These are phyloP conservation scores for Ceratorhiza oryzae-sativae DNA, from an alignment of 1,284 basidiomycete species.

Conservation along the genomic window DNA sequence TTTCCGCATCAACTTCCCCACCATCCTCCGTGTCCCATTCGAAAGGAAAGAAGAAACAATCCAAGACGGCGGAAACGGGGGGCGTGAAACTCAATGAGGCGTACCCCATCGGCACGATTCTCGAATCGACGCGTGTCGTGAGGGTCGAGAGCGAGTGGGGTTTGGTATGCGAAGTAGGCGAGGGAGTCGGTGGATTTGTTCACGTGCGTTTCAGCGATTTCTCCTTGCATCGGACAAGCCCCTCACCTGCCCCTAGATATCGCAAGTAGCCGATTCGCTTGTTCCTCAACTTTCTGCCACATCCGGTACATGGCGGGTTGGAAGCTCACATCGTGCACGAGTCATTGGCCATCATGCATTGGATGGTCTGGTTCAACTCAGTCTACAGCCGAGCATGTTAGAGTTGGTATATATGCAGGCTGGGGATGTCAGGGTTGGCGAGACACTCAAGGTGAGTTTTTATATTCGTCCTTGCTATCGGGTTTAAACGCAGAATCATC, in stretches of 20 bases:
- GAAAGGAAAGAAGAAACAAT: slow-evolving; percentile 31
- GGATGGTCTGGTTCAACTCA: slow-evolving; percentile 89
- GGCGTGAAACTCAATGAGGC: slow-evolving; percentile 56
- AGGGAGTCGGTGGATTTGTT: slow-evolving; percentile 77
- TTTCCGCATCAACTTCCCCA: slow-evolving; percentile 51
- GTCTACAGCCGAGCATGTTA: slow-evolving; percentile 82
- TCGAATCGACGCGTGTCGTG: slow-evolving; percentile 76
- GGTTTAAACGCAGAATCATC: not conserved
- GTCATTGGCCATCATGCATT: slow-evolving; percentile 88
- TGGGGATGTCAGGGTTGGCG: slow-evolving; percentile 83
- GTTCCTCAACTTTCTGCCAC: slow-evolving; percentile 73
- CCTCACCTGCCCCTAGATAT: slow-evolving; percentile 67
- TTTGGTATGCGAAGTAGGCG: slow-evolving; percentile 69
- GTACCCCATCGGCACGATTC: slow-evolving; percentile 74
- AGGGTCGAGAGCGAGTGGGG: slow-evolving; percentile 85
- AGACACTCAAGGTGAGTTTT: slow-evolving; percentile 66
- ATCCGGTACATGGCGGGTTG: slow-evolving; percentile 80
- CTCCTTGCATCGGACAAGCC: not conserved
- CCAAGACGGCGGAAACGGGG: slow-evolving; percentile 43
- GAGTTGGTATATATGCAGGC: slow-evolving; percentile 89
- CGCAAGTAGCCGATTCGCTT: slow-evolving; percentile 92
- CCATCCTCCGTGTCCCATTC: not conserved
- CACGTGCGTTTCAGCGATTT: slow-evolving; percentile 66
- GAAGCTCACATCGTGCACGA: slow-evolving; percentile 83
- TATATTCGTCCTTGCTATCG: not conserved